These are phyloP conservation scores for Xenosphaeropsis pyriputrescens DNA, from an alignment of 2,329 filamentous ascomycete species.

Conservation along the genomic window DNA sequence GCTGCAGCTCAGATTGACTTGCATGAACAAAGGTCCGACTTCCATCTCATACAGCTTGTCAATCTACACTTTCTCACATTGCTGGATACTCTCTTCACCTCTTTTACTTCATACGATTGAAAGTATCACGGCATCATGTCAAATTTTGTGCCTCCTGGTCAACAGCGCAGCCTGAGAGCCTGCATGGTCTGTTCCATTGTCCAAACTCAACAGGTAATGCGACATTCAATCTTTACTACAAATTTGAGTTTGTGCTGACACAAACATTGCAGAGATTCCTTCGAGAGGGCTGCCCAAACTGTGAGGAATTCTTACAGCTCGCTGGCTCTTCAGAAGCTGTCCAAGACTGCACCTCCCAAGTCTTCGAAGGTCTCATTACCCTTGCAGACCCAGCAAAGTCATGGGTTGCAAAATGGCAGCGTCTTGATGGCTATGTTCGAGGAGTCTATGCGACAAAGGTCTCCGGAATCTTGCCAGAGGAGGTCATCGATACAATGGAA, in stretches of 20 bases:
- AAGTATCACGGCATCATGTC: constrained; percentile 19
- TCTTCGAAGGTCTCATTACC: constrained; percentile 86
- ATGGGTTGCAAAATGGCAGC: constrained; percentile 96
- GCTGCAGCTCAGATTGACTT: too few species aligned
- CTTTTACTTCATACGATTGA: too few species aligned
- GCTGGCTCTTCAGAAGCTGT: constrained; percentile 66
- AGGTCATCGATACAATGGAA: constrained; percentile 43
- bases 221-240: constrained; percentile 1
- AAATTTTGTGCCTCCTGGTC: constrained; percentile 57
- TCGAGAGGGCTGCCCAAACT: constrained; percentile 86
- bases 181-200: constrained; percentile 99
- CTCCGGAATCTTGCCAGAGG: constrained; percentile 61
- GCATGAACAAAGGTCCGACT: background rate
- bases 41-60: too few species aligned
- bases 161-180: constrained; percentile 78
- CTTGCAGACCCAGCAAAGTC: constrained; percentile 69
- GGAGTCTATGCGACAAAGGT: constrained; percentile 95
- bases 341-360: constrained; percentile 85
- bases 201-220: constrained; percentile 57
- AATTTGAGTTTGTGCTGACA: constrained; percentile 1
- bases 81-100: too few species aligned
- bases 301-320: constrained; percentile 82
- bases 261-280: constrained; percentile 54
- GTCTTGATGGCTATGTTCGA: constrained; percentile 72
- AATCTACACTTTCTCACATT: too few species aligned